Percentiles rank a stretch among this genome's conserved stretches.
phyloP scores from a whole-genome alignment of 106 monocot genomes.

The Cymbidium sinense region DNA sequence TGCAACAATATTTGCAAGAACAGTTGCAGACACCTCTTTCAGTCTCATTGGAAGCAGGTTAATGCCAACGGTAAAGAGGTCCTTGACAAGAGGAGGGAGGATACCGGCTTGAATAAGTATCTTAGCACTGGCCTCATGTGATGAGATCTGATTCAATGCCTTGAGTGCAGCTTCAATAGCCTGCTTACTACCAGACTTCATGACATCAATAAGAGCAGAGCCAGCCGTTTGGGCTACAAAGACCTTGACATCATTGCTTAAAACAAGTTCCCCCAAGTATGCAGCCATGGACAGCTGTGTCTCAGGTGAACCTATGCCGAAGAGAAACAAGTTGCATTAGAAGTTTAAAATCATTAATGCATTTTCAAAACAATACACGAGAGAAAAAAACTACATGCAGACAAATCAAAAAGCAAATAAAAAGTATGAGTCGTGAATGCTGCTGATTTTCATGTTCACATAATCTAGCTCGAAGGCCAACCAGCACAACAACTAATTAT shows the following conservation, averaged over 20 bases:
- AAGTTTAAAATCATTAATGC: neutral
- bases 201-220: constrained; percentile 56
- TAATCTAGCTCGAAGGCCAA: too few species aligned
- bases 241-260: constrained; percentile 69
- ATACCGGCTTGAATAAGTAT: constrained; percentile 52
- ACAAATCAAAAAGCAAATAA: neutral
- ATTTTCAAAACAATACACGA: neutral
- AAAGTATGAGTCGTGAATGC: too few species aligned
- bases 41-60: constrained; percentile 62
- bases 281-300: constrained; percentile 63
- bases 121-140: constrained; percentile 57
- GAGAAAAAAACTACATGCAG: neutral
- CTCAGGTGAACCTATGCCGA: constrained; percentile 43
- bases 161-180: constrained; percentile 60
- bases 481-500: too few species aligned
- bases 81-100: constrained; percentile 61
- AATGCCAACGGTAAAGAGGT: constrained; percentile 48
- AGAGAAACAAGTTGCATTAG: neutral
- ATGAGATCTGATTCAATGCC: constrained; percentile 66
- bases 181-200: constrained; percentile 54
- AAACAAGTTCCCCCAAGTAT: constrained; percentile 61
- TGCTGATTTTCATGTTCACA: too few species aligned
- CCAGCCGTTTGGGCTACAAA: constrained; percentile 66
- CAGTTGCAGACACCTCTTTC: constrained; percentile 64
- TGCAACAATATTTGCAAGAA: constrained; percentile 54